A percentile compares a stretch with the other conserved stretches of the same genome.
Conservation (phyloP, 2,329 filamentous ascomycete genomes). For the Sarocladium brachiariae region DNA sequence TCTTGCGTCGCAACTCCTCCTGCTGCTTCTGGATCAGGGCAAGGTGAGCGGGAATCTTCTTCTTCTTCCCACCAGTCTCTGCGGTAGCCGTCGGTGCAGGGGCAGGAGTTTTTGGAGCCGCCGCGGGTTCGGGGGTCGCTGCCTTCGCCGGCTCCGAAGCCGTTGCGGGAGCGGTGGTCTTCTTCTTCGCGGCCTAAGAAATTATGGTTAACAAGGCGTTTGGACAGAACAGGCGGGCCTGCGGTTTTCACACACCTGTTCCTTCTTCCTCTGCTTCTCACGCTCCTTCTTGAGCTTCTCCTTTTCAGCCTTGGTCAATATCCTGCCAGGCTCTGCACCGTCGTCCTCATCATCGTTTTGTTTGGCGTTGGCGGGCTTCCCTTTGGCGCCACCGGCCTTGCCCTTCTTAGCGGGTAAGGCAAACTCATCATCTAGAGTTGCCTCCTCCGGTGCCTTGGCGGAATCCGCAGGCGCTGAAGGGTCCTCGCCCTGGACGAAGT, state of each 20-base stretch:
- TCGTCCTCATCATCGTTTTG: constrained; percentile 42
- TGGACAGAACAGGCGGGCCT: neutral
- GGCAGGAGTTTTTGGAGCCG: constrained; percentile 46
- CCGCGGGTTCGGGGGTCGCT: constrained; percentile 49
- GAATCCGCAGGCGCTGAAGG: constrained; percentile 31
- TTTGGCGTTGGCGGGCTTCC: constrained; percentile 37
- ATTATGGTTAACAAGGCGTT: neutral
- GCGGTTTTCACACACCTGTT: constrained; percentile 56
- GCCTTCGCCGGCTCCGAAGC: constrained; percentile 20
- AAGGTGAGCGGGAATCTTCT: constrained; percentile 77
- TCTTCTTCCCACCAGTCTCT: constrained; percentile 63
- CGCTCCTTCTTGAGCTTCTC: constrained; percentile 97
- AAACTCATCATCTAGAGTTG: constrained; percentile 78
- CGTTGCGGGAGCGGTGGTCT: constrained; percentile 36
- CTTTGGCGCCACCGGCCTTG: constrained; percentile 48
- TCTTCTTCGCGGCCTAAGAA: constrained; percentile 71
- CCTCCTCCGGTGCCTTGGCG: constrained; percentile 72
- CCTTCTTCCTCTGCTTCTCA: constrained; percentile 98
- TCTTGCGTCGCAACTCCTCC: constrained; percentile 60
- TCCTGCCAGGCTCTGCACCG: constrained; percentile 51
- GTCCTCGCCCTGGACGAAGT: constrained; percentile 61
- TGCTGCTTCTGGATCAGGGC: constrained; percentile 74
- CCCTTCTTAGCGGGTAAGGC: constrained; percentile 71
- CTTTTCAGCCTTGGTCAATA: constrained; percentile 97
- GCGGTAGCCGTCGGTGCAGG: constrained; percentile 42